phyloP scores from a whole-genome alignment of 176 grass and related monocot genomes.

The Typha latifolia region DNA sequence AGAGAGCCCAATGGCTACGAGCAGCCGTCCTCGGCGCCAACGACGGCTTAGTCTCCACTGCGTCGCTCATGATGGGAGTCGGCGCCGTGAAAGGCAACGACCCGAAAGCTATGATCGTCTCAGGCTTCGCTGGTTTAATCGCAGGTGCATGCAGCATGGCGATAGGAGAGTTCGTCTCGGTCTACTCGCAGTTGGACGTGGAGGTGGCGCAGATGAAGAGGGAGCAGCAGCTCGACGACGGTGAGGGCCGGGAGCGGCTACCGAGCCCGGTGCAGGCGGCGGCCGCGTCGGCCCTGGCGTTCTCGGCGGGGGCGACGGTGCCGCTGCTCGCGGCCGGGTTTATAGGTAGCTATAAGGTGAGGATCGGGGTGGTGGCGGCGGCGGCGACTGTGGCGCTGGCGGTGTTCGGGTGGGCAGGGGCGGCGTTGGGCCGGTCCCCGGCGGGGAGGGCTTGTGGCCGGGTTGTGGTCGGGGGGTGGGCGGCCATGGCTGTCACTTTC shows the following conservation, averaged over 20 bases:
- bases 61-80: slow-evolving; percentile 68
- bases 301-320: slow-evolving; percentile 36
- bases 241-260: slow-evolving; percentile 16
- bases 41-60: slow-evolving; percentile 66
- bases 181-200: slow-evolving; percentile 63
- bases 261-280: slow-evolving; percentile 47
- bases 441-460: slow-evolving; percentile 26
- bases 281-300: slow-evolving; percentile 42
- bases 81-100: slow-evolving; percentile 47
- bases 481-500: slow-evolving; percentile 34
- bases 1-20: slow-evolving; percentile 55
- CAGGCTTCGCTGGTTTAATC: slow-evolving; percentile 59
- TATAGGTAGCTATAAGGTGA: slow-evolving; percentile 28
- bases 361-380: slow-evolving; percentile 34
- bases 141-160: slow-evolving; percentile 73
- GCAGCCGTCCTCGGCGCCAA: slow-evolving; percentile 65
- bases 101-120: slow-evolving; percentile 41
- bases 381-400: slow-evolving; percentile 28
- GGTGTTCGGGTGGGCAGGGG: slow-evolving; percentile 43
- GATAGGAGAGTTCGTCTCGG: slow-evolving; percentile 77
- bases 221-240: slow-evolving; percentile 17
- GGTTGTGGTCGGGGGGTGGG: slow-evolving; percentile 35
- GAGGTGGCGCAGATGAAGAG: slow-evolving; percentile 44
- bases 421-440: slow-evolving; percentile 32
- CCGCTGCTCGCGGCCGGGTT: slow-evolving; percentile 56